Evolutionary conservation across 2,329 filamentous ascomycete genomes (phyloP).

Genomic region (Calonectria henricotiae): DNA sequence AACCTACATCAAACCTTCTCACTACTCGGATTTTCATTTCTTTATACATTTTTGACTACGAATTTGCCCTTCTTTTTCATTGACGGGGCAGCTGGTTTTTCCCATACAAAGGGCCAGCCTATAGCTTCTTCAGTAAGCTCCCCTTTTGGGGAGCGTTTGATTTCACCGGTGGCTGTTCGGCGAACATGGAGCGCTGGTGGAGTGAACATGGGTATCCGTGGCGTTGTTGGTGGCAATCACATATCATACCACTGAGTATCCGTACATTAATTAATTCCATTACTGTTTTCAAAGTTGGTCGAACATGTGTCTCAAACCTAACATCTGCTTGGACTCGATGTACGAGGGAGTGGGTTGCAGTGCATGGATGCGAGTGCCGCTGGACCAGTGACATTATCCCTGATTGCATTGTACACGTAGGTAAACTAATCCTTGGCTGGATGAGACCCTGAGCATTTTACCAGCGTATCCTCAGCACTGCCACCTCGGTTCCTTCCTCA

Average conservation of each 20-base stretch:
- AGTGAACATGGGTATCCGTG: neutral
- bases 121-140: too few species aligned
- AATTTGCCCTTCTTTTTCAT: neutral
- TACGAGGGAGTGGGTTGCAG: neutral
- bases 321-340: neutral
- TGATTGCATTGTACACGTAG: neutral
- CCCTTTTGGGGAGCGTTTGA: neutral
- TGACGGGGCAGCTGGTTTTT: neutral
- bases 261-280: slow-evolving; percentile 4
- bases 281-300: neutral
- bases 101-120: too few species aligned
- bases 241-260: neutral
- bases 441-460: neutral
- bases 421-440: neutral
- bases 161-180: neutral
- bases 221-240: neutral
- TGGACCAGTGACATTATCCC: neutral
- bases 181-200: neutral
- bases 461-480: neutral
- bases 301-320: neutral
- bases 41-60: neutral
- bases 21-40: neutral
- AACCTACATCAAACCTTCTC: neutral
- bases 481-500: slow-evolving; percentile 8
- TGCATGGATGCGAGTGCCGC: neutral